These are phyloP conservation scores for Mortierella sp. DNA, from an alignment of 371 early-diverging fungal species.

Conservation along the genomic window DNA sequence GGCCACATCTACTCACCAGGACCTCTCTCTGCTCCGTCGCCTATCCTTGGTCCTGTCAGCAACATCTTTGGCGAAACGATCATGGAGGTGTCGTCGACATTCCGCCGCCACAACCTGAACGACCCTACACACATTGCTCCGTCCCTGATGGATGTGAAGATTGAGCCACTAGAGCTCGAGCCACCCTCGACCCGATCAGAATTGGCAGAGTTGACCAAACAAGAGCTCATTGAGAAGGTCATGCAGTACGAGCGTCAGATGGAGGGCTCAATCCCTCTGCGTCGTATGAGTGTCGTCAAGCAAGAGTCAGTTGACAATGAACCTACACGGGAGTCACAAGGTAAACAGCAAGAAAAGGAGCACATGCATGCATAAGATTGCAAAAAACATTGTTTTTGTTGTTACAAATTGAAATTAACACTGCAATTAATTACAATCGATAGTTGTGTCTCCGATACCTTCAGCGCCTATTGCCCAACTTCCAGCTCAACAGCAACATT, in stretches of 20 bases:
- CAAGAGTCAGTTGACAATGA: constrained; percentile 24
- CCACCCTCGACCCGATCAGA: constrained; percentile 42
- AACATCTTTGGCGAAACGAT: constrained; percentile 31
- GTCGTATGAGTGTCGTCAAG: constrained; percentile 35
- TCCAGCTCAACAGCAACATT: constrained; percentile 3
- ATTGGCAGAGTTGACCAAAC: constrained; percentile 40
- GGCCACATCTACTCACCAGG: constrained; percentile 44
- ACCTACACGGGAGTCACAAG: constrained; percentile 14
- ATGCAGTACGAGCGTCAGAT: constrained; percentile 57
- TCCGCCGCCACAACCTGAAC: constrained; percentile 47
- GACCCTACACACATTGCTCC: constrained; percentile 15
- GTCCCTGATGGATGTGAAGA: constrained; percentile 24
- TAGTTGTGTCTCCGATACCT: not conserved
- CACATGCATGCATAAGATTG: not conserved
- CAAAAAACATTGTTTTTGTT: not conserved
- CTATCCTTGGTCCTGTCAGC: constrained; percentile 29
- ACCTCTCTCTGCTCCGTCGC: constrained; percentile 51
- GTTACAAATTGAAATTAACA: not conserved
- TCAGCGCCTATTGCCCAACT: not conserved
- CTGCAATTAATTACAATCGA: not conserved
- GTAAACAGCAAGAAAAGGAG: not conserved
- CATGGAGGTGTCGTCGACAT: constrained; percentile 38
- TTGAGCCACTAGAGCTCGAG: constrained; percentile 32
- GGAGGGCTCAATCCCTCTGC: constrained; percentile 41
- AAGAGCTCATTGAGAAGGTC: constrained; percentile 55